These are phyloP conservation scores for Pulveroboletus sp. DNA, from an alignment of 768 basidiomycete genomes.

Conservation along the genomic window DNA sequence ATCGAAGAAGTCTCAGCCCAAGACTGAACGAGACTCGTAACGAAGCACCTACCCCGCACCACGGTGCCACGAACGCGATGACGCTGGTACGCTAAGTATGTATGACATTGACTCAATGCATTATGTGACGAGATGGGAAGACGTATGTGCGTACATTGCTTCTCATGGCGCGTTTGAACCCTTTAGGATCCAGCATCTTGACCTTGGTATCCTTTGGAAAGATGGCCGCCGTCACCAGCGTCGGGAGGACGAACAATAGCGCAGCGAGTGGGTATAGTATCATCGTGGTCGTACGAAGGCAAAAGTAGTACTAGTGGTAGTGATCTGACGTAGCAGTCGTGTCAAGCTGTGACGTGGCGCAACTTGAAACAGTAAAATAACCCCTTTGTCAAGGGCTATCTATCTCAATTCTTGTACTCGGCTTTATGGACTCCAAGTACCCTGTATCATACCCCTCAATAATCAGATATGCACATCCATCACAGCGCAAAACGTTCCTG, in stretches of 20 bases:
- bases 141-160: slow-evolving; percentile 54
- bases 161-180: slow-evolving; percentile 72
- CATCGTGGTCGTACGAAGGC: slow-evolving; percentile 22
- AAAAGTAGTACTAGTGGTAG: not conserved
- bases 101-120: not conserved
- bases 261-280: slow-evolving; percentile 17
- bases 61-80: slow-evolving; percentile 93
- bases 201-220: slow-evolving; percentile 57
- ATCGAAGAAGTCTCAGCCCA: not conserved
- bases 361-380: slow-evolving; percentile 7
- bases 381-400: too few relatives aligned
- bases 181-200: slow-evolving; percentile 69
- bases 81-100: slow-evolving; percentile 60
- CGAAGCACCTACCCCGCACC: slow-evolving; percentile 73
- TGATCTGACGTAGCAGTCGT: not conserved
- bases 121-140: not conserved
- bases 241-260: slow-evolving; percentile 28
- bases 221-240: slow-evolving; percentile 42
- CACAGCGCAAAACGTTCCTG: slow-evolving; percentile 22
- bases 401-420: too few relatives aligned
- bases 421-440: too few relatives aligned
- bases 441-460: too few relatives aligned
- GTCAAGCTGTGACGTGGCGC: too few relatives aligned
- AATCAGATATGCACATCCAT: too few relatives aligned
- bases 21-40: not conserved